Evolutionary conservation across 2,329 filamentous ascomycete species (phyloP).

Genomic region (Colletotrichum sp.): DNA sequence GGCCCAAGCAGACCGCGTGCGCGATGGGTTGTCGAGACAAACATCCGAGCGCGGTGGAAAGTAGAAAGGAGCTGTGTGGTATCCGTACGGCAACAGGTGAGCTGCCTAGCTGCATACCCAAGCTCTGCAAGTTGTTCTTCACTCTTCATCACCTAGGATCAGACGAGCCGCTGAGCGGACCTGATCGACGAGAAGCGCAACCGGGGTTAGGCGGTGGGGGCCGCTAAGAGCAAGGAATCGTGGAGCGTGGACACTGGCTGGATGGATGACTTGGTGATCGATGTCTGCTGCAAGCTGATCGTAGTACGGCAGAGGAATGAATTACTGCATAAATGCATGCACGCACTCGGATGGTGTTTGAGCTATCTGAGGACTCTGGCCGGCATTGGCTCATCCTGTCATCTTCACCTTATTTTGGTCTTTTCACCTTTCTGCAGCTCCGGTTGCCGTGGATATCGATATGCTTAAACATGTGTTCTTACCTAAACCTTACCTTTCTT

Average conservation of each 20-base stretch:
- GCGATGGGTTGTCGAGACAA: background rate
- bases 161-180: background rate
- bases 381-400: background rate
- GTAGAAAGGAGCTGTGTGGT: background rate
- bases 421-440: background rate
- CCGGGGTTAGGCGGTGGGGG: background rate
- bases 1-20: background rate
- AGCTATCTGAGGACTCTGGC: background rate
- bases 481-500: background rate
- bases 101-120: background rate
- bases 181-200: background rate
- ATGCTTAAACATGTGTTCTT: background rate
- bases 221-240: background rate
- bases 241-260: background rate
- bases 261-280: background rate
- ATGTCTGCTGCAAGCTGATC: background rate
- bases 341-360: background rate
- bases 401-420: background rate
- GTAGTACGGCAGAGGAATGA: background rate
- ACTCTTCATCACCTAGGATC: background rate
- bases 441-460: background rate
- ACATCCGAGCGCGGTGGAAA: background rate
- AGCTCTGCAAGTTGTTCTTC: background rate
- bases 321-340: background rate
- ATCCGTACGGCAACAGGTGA: background rate